Conservation (phyloP, 441 rosid species). For the Erodium trifolium region DNA sequence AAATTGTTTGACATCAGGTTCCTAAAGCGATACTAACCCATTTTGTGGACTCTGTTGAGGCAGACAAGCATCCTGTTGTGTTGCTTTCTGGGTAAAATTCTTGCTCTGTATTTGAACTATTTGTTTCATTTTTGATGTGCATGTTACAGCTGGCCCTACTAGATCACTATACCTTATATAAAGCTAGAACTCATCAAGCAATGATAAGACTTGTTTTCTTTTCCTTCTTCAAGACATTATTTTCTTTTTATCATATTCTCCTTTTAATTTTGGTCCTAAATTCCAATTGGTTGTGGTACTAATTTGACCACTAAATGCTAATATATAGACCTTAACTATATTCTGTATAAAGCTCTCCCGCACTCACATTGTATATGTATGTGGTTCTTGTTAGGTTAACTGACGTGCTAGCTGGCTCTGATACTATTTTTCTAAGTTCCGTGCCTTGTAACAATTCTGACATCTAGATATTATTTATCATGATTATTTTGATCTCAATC, state of each 20-base stretch:
- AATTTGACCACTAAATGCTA: too few relatives aligned
- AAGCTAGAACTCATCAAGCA: background rate
- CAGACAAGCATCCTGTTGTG: slow-evolving; percentile 72
- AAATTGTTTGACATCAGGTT: slow-evolving; percentile 44
- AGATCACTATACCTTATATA: background rate
- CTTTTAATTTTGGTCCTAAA: background rate
- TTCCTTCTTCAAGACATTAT: background rate
- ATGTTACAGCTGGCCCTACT: background rate
- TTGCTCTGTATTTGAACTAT: slow-evolving; percentile 10
- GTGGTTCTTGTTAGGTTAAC: background rate
- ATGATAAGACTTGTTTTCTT: background rate
- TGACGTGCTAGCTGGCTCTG: background rate
- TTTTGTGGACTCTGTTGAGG: slow-evolving; percentile 51
- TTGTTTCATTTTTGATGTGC: background rate
- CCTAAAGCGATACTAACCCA: slow-evolving; percentile 69
- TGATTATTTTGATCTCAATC: background rate
- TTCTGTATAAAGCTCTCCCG: background rate
- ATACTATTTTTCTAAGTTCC: too few relatives aligned
- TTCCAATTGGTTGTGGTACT: background rate
- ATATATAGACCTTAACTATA: too few relatives aligned
- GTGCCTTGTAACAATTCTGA: background rate
- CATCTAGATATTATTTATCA: background rate
- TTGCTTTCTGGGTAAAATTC: slow-evolving; percentile 55
- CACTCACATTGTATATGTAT: background rate
- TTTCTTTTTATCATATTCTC: background rate